phyloP scores from a whole-genome alignment of 352 stramenopile genomes.

The Phytophthora sansomeana region DNA sequence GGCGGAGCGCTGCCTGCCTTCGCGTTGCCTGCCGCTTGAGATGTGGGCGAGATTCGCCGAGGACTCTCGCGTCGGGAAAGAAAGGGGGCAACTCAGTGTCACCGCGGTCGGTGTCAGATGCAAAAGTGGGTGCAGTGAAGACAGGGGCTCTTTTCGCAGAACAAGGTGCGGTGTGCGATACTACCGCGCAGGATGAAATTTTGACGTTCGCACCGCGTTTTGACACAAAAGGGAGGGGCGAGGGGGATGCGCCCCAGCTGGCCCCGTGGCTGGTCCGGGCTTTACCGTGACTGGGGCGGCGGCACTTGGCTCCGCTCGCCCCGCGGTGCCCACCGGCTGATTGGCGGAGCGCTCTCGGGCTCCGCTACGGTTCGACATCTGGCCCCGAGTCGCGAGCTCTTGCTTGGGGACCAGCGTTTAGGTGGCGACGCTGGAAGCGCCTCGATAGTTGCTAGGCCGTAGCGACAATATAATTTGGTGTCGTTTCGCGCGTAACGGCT shows the following conservation, averaged over 20 bases:
- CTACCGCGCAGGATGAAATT: constrained; percentile 2
- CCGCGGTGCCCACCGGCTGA: constrained; percentile 27
- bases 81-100: constrained; percentile 35
- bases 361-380: constrained; percentile 14
- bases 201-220: constrained; percentile 13
- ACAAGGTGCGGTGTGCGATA: background rate
- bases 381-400: constrained; percentile 9
- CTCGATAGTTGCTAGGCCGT: background rate
- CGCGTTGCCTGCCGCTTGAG: constrained; percentile 29
- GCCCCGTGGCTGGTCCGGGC: constrained; percentile 5
- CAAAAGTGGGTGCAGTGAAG: constrained; percentile 3
- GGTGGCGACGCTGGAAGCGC: background rate
- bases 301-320: constrained; percentile 4
- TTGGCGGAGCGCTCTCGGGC: constrained; percentile 25
- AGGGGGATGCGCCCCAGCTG: constrained; percentile 2
- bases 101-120: background rate
- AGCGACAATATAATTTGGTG: constrained; percentile 35
- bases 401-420: background rate
- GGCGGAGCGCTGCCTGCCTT: background rate
- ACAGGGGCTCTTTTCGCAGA: background rate
- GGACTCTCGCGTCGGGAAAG: constrained; percentile 16
- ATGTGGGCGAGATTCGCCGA: constrained; percentile 28
- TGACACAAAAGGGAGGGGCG: background rate
- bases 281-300: constrained; percentile 5
- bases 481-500: constrained; percentile 30